These are phyloP conservation scores for Aureobasidium mangrovei DNA, from an alignment of 2,329 filamentous ascomycete genomes.

Conservation along the genomic window DNA sequence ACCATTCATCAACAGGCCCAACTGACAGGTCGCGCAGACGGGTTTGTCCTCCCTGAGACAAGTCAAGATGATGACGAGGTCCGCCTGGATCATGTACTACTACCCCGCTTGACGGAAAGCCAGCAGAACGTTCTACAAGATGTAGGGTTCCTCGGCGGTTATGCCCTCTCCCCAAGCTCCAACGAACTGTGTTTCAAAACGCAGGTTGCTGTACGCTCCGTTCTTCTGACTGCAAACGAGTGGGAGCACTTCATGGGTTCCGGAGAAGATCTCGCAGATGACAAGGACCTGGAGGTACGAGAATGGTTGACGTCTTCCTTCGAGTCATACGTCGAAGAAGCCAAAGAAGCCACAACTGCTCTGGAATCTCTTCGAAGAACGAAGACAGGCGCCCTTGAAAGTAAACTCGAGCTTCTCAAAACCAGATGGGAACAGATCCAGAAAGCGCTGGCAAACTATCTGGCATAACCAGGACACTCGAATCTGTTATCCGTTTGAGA, in stretches of 20 bases:
- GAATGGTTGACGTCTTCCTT: constrained; percentile 20
- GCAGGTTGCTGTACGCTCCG: constrained; percentile 34
- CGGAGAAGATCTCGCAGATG: constrained; percentile 25
- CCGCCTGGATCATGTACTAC: constrained; percentile 33
- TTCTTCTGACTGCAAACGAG: constrained; percentile 26
- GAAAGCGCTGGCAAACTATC: constrained; percentile 17
- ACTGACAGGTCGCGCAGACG: constrained; percentile 23
- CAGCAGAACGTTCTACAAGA: constrained; percentile 32
- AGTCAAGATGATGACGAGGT: constrained; percentile 30
- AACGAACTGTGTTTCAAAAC: constrained; percentile 37
- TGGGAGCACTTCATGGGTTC: constrained; percentile 32
- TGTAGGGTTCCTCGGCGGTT: constrained; percentile 34
- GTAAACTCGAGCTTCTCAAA: constrained; percentile 17
- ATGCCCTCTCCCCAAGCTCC: constrained; percentile 23
- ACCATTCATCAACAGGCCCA: not conserved
- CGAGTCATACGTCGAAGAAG: constrained; percentile 11
- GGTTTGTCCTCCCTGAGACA: constrained; percentile 32
- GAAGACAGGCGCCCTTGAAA: not conserved
- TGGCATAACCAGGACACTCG: not conserved
- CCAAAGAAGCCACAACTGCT: constrained; percentile 13
- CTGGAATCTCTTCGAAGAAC: constrained; percentile 2
- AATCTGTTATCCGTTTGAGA: not conserved
- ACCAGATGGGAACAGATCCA: constrained; percentile 32
- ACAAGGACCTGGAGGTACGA: constrained; percentile 22
- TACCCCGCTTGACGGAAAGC: constrained; percentile 28